A percentile compares a stretch with the other conserved stretches of the same genome.
Conservation (phyloP, 495 filamentous ascomycete species). For the Penicillium longicatenatum region DNA sequence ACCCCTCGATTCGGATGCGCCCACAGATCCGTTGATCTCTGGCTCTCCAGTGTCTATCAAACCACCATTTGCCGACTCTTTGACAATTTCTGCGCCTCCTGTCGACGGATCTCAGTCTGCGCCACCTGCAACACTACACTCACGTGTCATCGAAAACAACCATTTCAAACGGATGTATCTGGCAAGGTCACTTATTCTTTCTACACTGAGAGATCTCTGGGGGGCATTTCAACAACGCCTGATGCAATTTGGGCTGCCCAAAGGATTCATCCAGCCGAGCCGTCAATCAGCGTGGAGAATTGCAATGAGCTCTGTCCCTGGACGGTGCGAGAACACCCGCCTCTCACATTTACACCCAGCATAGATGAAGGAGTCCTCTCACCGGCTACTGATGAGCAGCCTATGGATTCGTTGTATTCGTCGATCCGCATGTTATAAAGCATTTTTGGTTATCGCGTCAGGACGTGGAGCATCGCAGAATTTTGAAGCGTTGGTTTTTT, state of each 20-base stretch:
- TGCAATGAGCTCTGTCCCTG: slow-evolving; percentile 49
- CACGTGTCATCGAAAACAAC: slow-evolving; percentile 42
- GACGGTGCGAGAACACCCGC: slow-evolving; percentile 46
- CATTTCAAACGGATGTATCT: slow-evolving; percentile 26
- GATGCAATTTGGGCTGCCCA: slow-evolving; percentile 40
- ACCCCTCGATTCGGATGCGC: slow-evolving; percentile 50
- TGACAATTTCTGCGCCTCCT: slow-evolving; percentile 41
- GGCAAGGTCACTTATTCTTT: slow-evolving; percentile 41
- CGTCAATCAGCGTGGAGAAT: slow-evolving; percentile 39
- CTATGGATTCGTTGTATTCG: slow-evolving; percentile 40
- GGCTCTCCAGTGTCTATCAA: slow-evolving; percentile 48
- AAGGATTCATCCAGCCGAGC: slow-evolving; percentile 46
- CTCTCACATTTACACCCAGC: slow-evolving; percentile 35
- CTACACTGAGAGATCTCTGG: slow-evolving; percentile 44
- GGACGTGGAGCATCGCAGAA: slow-evolving; percentile 1
- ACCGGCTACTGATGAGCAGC: slow-evolving; percentile 38
- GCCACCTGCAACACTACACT: slow-evolving; percentile 40
- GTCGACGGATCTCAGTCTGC: slow-evolving; percentile 45
- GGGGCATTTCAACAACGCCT: slow-evolving; percentile 29
- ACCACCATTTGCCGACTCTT: slow-evolving; percentile 43
- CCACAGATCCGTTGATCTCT: slow-evolving; percentile 49
- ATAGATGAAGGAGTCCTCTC: slow-evolving; percentile 41
- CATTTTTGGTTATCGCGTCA: background rate
- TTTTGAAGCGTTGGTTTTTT: slow-evolving; percentile 1
- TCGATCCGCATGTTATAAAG: slow-evolving; percentile 42